Base-by-base conservation (phyloP, 345 rosid genomes). In the Ceriops zippeliana region DNA sequence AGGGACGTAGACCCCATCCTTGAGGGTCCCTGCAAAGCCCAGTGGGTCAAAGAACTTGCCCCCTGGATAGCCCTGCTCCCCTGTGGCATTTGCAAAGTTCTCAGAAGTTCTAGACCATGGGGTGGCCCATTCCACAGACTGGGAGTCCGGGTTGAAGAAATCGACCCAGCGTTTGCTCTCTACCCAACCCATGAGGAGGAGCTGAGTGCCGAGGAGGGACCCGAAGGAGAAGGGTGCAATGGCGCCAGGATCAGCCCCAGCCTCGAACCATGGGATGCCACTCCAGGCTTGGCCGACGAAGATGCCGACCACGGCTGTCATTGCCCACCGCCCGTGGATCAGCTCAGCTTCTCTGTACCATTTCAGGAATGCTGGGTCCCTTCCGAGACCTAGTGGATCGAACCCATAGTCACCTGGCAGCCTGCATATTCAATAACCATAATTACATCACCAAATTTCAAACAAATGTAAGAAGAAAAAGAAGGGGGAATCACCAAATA, bases 161-260 rank as follows among this genome's bases (percentile, higher is more conserved):
- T 95, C 99, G 1, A 91, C 97, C 99, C 99, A 95, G 9, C 97
- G 56, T 76, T 95, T 95, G 90, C 99, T 89, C 89, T 95, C 99
- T 5, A 95, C 99, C 99, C 99, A 95, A 1, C 97, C 99, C 99
- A 95, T 95, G 10, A 95, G 93, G 38, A 95, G 24, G 70, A 95
- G 83, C 35, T 95, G 97, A n/a, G 97, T 93, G 0, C 98, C 97
- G 5, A 91, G 80, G 10, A 93, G 88, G 1, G 96, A 30, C 0
- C 98, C 98, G 65, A 93, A 93, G 0, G 97, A 91, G 88, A 93
- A 93, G 0, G 97, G 98, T 0, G 97, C 97, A 6, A 93, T 80
- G 0, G 97, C 95, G 0, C 87, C 82, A 0, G 98, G 97, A 66
- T 86, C 97, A 0, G 98, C 98, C 0, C 98, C 98, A 0, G 98